These are phyloP conservation scores for Lycium ferocissimum DNA, from an alignment of 257 asterid genomes.

Conservation along the genomic window DNA sequence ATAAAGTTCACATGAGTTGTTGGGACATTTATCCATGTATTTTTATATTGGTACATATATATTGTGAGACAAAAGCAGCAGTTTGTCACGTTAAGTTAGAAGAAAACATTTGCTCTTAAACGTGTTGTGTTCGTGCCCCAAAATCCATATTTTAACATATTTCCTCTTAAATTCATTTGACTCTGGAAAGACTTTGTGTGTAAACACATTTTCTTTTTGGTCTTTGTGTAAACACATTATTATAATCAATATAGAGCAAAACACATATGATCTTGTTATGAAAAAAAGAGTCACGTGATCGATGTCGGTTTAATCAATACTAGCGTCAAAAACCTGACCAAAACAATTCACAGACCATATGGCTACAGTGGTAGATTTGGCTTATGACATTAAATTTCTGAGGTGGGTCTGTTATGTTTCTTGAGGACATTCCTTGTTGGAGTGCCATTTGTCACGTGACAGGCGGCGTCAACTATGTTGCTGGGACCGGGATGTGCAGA, in stretches of 20 bases:
- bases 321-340: background rate
- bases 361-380: background rate
- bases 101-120: background rate
- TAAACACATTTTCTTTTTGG: no score
- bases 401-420: constrained; percentile 8
- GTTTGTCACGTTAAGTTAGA: background rate
- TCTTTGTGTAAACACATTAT: background rate
- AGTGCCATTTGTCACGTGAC: background rate
- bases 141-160: background rate
- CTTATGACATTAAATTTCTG: constrained; percentile 5
- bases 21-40: background rate
- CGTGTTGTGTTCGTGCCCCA: background rate
- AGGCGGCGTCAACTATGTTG: no score
- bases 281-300: constrained; percentile 3
- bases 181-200: background rate
- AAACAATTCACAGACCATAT: background rate
- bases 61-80: background rate
- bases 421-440: background rate
- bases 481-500: no score
- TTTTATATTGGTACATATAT: background rate
- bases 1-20: background rate
- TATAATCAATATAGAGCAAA: background rate
- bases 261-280: background rate
- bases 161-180: background rate
- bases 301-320: background rate